Conservation (phyloP, 106 monocot genomes). For the Apostasia ramifera region DNA sequence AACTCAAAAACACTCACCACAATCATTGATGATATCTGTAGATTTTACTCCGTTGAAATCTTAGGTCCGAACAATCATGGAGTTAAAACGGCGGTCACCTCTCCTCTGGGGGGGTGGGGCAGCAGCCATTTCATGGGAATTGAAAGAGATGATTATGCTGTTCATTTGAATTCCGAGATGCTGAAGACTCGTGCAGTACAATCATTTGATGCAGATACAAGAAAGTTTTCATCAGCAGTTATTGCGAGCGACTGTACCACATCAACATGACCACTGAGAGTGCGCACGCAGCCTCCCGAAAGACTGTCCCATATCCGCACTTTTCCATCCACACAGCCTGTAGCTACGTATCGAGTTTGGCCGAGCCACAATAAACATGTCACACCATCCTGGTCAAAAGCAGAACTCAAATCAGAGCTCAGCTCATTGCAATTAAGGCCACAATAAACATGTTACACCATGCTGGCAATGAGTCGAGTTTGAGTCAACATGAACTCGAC, state of each 20-base stretch:
- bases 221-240: slow-evolving; percentile 38
- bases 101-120: too few species aligned
- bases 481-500: too few species aligned
- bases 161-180: slow-evolving; percentile 33
- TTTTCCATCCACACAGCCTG: slow-evolving; percentile 75
- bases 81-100: too few species aligned
- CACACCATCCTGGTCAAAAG: slow-evolving; percentile 55
- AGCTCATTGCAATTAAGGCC: neutral
- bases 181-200: slow-evolving; percentile 62
- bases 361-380: slow-evolving; percentile 76
- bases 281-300: slow-evolving; percentile 56
- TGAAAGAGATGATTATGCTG: neutral
- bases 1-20: too few species aligned
- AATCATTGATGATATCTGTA: too few species aligned
- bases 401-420: too few species aligned
- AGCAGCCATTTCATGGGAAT: too few species aligned
- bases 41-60: too few species aligned
- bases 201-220: slow-evolving; percentile 78
- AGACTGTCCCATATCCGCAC: slow-evolving; percentile 84
- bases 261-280: slow-evolving; percentile 51
- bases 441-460: neutral
- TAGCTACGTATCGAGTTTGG: slow-evolving; percentile 47
- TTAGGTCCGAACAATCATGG: too few species aligned
- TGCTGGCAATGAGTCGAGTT: too few species aligned
- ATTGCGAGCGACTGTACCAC: slow-evolving; percentile 49